phyloP scores from a whole-genome alignment of 2,329 filamentous ascomycete species.

The Penicillium sp. region DNA sequence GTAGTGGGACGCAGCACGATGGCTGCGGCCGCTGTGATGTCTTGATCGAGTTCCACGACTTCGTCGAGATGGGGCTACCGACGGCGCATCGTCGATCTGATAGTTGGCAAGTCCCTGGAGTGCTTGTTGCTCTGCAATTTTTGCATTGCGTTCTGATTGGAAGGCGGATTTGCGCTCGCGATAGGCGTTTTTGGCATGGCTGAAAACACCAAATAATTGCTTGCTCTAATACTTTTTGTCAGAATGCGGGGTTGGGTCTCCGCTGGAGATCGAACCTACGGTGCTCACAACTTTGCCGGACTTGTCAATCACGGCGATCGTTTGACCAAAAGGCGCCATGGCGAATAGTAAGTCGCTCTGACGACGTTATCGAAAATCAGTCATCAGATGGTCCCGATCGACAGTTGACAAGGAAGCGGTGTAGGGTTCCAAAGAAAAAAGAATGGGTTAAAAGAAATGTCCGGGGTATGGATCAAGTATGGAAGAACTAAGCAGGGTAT shows the following conservation, averaged over 20 bases:
- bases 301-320: constrained; percentile 84
- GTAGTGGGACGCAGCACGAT: constrained; percentile 25
- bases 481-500: background rate
- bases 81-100: constrained; percentile 48
- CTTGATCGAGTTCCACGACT: constrained; percentile 35
- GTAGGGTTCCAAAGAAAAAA: constrained; percentile 1
- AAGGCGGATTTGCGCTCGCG: constrained; percentile 82
- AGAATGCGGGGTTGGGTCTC: constrained; percentile 16
- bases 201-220: constrained; percentile 85
- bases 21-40: constrained; percentile 31
- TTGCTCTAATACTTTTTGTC: constrained; percentile 64
- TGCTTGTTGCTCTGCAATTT: constrained; percentile 56
- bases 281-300: constrained; percentile 89
- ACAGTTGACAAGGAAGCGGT: constrained; percentile 15
- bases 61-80: constrained; percentile 44
- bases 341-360: constrained; percentile 12
- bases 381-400: constrained; percentile 17
- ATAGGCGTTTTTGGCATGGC: constrained; percentile 85
- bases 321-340: constrained; percentile 55
- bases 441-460: background rate
- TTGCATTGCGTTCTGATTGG: constrained; percentile 64
- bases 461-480: constrained; percentile 9
- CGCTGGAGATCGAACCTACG: constrained; percentile 50
- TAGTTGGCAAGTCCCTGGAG: constrained; percentile 57
- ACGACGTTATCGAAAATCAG: constrained; percentile 13